Evolutionary conservation across 371 early-diverging fungal species (phyloP).

Genomic region (Dipsacomyces acuminosporus): DNA sequence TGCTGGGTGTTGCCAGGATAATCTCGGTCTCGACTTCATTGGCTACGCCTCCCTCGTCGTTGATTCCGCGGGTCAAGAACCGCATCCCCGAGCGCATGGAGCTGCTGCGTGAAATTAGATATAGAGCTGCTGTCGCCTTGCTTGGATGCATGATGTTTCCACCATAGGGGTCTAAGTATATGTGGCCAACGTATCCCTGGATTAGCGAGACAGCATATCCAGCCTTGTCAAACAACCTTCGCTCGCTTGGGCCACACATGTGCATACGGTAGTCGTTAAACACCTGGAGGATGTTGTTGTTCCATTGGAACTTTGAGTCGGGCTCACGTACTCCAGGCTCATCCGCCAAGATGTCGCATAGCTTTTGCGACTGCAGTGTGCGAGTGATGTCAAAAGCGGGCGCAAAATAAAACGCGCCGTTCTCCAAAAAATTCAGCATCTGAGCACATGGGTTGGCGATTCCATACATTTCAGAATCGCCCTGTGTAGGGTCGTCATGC

Average conservation of each 20-base stretch:
- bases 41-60: slow-evolving; percentile 94
- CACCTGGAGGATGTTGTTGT: slow-evolving; percentile 69
- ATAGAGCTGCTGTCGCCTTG: slow-evolving; percentile 48
- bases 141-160: slow-evolving; percentile 25
- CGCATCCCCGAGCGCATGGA: slow-evolving; percentile 93
- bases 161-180: slow-evolving; percentile 4
- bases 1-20: slow-evolving; percentile 13
- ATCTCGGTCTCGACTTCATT: slow-evolving; percentile 92
- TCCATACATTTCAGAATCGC: slow-evolving; percentile 33
- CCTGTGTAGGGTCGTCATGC: slow-evolving; percentile 25
- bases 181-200: slow-evolving; percentile 39
- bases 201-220: slow-evolving; percentile 64
- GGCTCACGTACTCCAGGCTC: slow-evolving; percentile 19
- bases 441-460: slow-evolving; percentile 36
- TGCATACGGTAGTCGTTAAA: slow-evolving; percentile 68
- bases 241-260: slow-evolving; percentile 58
- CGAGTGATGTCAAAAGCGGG: slow-evolving; percentile 70
- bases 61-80: slow-evolving; percentile 93
- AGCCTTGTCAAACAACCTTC: slow-evolving; percentile 61
- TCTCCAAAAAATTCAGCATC: slow-evolving; percentile 52
- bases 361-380: slow-evolving; percentile 52
- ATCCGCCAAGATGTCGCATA: slow-evolving; percentile 12
- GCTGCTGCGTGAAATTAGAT: slow-evolving; percentile 87
- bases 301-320: slow-evolving; percentile 85
- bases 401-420: slow-evolving; percentile 73